These are phyloP conservation scores for Trichoderma reesei DNA, from an alignment of 495 filamentous ascomycete species.

Conservation along the genomic window DNA sequence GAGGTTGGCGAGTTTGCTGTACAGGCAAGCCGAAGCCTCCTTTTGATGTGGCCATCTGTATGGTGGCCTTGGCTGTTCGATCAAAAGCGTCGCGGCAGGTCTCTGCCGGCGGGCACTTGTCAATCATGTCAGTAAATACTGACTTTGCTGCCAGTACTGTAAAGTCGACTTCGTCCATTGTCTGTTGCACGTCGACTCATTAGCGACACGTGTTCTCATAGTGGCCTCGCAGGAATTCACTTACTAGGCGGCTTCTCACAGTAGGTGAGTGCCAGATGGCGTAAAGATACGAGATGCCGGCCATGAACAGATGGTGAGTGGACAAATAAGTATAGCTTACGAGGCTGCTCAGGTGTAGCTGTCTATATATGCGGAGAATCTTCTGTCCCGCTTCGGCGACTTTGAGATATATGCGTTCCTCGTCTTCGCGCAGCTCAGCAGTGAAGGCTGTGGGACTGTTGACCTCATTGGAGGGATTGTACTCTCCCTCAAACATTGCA, in stretches of 20 bases:
- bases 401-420: slow-evolving; percentile 84
- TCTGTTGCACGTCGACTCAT: slow-evolving; percentile 34
- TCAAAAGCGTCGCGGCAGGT: slow-evolving; percentile 92
- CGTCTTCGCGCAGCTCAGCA: slow-evolving; percentile 61
- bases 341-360: slow-evolving; percentile 75
- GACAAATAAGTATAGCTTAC: slow-evolving; percentile 95
- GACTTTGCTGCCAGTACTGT: slow-evolving; percentile 88
- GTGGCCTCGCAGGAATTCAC: slow-evolving; percentile 18
- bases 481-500: slow-evolving; percentile 68
- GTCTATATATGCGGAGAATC: slow-evolving; percentile 81
- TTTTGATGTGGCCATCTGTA: slow-evolving; percentile 79
- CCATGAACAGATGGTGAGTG: slow-evolving; percentile 98
- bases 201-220: background rate
- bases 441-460: slow-evolving; percentile 36
- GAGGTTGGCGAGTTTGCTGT: slow-evolving; percentile 11
- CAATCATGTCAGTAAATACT: slow-evolving; percentile 33
- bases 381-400: slow-evolving; percentile 92
- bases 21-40: slow-evolving; percentile 58
- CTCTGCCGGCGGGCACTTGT: slow-evolving; percentile 34
- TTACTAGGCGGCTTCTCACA: slow-evolving; percentile 73
- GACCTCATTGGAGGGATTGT: slow-evolving; percentile 52
- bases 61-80: slow-evolving; percentile 86
- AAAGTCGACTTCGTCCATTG: slow-evolving; percentile 91
- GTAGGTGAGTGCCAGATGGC: slow-evolving; percentile 93
- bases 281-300: slow-evolving; percentile 92